Percentiles rank a stretch among this genome's conserved stretches.
phyloP scores from a whole-genome alignment of 2,329 filamentous ascomycete species.

The Pezicula neosporulosa region DNA sequence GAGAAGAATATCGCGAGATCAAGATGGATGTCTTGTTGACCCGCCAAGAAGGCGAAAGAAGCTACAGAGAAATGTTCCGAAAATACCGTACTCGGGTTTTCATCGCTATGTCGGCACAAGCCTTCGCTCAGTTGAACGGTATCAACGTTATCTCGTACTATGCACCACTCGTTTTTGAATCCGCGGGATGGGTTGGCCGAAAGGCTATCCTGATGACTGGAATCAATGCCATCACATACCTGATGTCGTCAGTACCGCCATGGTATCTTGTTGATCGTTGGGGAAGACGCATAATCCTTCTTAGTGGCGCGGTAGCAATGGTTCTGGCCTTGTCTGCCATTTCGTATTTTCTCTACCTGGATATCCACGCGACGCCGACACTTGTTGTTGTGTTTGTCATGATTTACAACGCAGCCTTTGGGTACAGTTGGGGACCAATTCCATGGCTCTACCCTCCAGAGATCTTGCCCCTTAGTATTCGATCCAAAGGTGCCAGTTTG shows the following conservation, averaged over 20 bases:
- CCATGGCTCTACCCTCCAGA: slow-evolving; percentile 99
- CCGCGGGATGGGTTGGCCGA: slow-evolving; percentile 91
- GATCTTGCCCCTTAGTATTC: slow-evolving; percentile 93
- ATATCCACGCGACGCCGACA: slow-evolving; percentile 72
- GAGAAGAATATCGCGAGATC: slow-evolving; percentile 96
- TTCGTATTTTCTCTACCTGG: slow-evolving; percentile 92
- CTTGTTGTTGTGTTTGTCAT: slow-evolving; percentile 94
- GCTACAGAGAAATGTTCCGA: slow-evolving; percentile 91
- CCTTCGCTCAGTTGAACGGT: slow-evolving; percentile 91
- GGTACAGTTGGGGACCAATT: slow-evolving; percentile 96
- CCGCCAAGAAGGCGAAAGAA: slow-evolving; percentile 90
- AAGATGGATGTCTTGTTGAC: slow-evolving; percentile 96
- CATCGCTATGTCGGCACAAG: slow-evolving; percentile 98
- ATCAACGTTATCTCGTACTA: slow-evolving; percentile 99
- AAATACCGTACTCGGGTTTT: slow-evolving; percentile 89
- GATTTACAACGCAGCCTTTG: slow-evolving; percentile 97
- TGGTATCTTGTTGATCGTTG: slow-evolving; percentile 96
- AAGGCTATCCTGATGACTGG: slow-evolving; percentile 95
- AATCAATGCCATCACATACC: slow-evolving; percentile 88
- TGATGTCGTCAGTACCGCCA: slow-evolving; percentile 87
- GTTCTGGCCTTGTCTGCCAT: slow-evolving; percentile 81
- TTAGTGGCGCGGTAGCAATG: slow-evolving; percentile 90
- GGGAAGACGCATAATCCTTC: slow-evolving; percentile 83
- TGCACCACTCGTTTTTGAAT: slow-evolving; percentile 92
- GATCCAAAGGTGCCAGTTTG: slow-evolving; percentile 93